These are phyloP conservation scores for Rhizoclosmatium globosum DNA, from an alignment of 192 early-diverging fungal species.

Conservation along the genomic window DNA sequence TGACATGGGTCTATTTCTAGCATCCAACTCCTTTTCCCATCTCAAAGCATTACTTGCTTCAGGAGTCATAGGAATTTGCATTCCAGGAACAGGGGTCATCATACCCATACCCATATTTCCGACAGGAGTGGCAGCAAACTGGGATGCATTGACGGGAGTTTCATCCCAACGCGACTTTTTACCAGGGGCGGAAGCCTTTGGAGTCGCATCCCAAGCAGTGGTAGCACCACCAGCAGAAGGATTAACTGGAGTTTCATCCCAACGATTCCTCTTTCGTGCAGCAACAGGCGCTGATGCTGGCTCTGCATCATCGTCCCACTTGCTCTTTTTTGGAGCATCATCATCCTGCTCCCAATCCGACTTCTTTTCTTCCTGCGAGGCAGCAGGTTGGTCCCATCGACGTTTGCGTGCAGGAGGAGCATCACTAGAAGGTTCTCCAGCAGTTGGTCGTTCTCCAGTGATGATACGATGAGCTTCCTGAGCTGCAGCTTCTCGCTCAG, in stretches of 20 bases:
- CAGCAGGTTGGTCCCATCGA: slow-evolving; percentile 76
- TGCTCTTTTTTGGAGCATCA: slow-evolving; percentile 42
- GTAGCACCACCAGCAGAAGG: slow-evolving; percentile 28
- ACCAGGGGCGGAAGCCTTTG: slow-evolving; percentile 55
- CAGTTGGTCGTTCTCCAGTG: not conserved
- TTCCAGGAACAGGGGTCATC: slow-evolving; percentile 77
- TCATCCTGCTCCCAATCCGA: slow-evolving; percentile 38
- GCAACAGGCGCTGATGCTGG: slow-evolving; percentile 50
- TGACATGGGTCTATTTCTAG: slow-evolving; percentile 84
- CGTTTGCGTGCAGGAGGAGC: slow-evolving; percentile 64
- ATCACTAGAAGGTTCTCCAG: slow-evolving; percentile 6
- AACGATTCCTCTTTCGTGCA: slow-evolving; percentile 70
- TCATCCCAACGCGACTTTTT: slow-evolving; percentile 97
- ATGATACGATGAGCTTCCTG: slow-evolving; percentile 65
- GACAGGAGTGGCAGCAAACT: slow-evolving; percentile 81
- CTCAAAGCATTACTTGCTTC: slow-evolving; percentile 76
- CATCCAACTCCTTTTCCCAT: slow-evolving; percentile 84
- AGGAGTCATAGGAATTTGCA: slow-evolving; percentile 81
- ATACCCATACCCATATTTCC: slow-evolving; percentile 70
- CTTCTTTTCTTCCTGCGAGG: slow-evolving; percentile 33
- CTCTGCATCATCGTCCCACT: slow-evolving; percentile 73
- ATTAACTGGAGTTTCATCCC: slow-evolving; percentile 84
- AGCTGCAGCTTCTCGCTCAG: slow-evolving; percentile 77
- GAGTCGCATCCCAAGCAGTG: slow-evolving; percentile 81
- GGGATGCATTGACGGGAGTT: slow-evolving; percentile 76